Evolutionary conservation across 345 rosid genomes (phyloP).

Genomic region (Pugionium dolabratum): DNA sequence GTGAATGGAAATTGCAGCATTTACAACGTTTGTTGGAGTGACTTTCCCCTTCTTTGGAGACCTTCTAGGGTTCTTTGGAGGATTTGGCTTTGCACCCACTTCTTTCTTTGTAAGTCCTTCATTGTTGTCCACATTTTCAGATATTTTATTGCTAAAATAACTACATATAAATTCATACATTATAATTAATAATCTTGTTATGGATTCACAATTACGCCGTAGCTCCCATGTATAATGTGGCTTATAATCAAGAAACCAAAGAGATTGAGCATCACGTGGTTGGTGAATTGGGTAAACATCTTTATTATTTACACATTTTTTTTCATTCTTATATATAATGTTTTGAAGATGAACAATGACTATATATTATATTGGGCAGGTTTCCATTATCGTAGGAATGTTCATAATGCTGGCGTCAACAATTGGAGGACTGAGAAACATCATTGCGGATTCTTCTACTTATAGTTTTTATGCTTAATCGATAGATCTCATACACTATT

Average conservation of each 20-base stretch:
- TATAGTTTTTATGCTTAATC: slow-evolving; percentile 69
- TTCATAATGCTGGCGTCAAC: slow-evolving; percentile 92
- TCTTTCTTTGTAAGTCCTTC: slow-evolving; percentile 72
- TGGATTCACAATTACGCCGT: slow-evolving; percentile 26
- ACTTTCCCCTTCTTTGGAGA: slow-evolving; percentile 96
- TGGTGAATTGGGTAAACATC: slow-evolving; percentile 79
- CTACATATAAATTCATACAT: too few species aligned
- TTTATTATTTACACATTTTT: not conserved
- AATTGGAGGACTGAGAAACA: slow-evolving; percentile 87
- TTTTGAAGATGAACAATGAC: too few species aligned
- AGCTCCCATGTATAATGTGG: slow-evolving; percentile 98
- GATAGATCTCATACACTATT: not conserved
- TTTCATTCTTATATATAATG: too few species aligned
- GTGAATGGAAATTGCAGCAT: slow-evolving; percentile 53
- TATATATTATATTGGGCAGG: slow-evolving; percentile 41
- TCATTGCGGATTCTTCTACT: slow-evolving; percentile 70
- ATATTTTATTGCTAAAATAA: too few species aligned
- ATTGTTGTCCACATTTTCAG: not conserved
- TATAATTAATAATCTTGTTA: not conserved
- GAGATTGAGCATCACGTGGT: slow-evolving; percentile 70
- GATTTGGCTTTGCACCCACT: slow-evolving; percentile 94
- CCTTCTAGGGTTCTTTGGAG: slow-evolving; percentile 95
- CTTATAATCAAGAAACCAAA: slow-evolving; percentile 82
- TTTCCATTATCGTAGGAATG: slow-evolving; percentile 57
- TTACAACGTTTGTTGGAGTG: slow-evolving; percentile 78